Percentiles rank a stretch among this genome's conserved stretches.
These are phyloP conservation scores for Gremmenia infestans DNA, from an alignment of 2,329 filamentous ascomycete species.

Conservation along the genomic window DNA sequence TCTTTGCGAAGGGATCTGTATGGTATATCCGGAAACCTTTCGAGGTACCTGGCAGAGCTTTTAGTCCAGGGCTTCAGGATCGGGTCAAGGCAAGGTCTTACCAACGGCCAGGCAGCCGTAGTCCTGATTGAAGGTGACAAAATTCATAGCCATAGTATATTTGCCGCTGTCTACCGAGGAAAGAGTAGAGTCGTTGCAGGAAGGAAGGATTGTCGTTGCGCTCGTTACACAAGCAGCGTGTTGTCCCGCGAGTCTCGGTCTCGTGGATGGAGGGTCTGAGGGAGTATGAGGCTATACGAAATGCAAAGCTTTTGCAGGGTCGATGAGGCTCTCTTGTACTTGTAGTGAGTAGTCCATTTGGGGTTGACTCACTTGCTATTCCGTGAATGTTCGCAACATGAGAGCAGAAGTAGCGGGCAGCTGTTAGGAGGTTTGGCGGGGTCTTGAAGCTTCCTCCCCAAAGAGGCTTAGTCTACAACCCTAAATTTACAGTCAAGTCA, in stretches of 20 bases:
- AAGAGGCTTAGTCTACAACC: neutral
- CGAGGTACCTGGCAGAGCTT: conserved; percentile 62
- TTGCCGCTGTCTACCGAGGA: neutral
- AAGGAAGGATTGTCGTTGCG: too few relatives aligned
- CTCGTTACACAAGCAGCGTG: neutral
- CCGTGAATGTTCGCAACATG: neutral
- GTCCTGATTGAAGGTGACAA: conserved; percentile 99
- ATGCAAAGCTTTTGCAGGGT: conserved; percentile 4
- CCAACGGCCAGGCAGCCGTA: conserved; percentile 95
- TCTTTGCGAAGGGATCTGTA: conserved; percentile 92
- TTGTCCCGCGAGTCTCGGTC: neutral
- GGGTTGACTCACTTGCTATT: neutral
- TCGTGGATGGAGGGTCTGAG: neutral
- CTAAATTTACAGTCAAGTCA: conserved; percentile 1
- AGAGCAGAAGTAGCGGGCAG: neutral
- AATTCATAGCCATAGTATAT: conserved; percentile 75
- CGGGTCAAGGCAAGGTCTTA: conserved; percentile 38
- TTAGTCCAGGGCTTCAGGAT: conserved; percentile 1
- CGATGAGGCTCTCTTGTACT: neutral
- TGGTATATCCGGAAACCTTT: conserved; percentile 95
- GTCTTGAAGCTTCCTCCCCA: neutral
- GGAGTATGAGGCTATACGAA: conserved; percentile 4
- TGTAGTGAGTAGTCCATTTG: conserved; percentile 4
- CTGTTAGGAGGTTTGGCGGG: neutral
- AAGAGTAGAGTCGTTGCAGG: too few relatives aligned